Conservation (phyloP, 2,329 filamentous ascomycete genomes). For the Bipolaris oryzae region DNA sequence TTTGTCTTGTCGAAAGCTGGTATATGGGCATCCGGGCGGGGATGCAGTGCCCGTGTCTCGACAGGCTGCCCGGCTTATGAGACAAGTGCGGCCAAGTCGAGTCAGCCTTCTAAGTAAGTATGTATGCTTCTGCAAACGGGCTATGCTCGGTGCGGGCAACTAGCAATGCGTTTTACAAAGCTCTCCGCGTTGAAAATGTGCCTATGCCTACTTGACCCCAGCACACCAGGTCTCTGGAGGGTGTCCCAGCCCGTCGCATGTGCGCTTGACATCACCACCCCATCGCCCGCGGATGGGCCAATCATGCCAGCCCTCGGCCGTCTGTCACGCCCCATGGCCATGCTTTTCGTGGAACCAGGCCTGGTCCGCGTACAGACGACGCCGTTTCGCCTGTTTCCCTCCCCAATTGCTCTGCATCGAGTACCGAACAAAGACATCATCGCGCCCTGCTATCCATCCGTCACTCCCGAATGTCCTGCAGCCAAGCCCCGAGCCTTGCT, state of each 20-base stretch:
- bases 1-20: slow-evolving; percentile 2
- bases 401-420: not conserved
- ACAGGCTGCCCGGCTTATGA: slow-evolving; percentile 1
- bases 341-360: not conserved
- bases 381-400: not conserved
- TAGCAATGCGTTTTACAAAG: slow-evolving; percentile 28
- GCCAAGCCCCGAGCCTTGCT: slow-evolving; percentile 19
- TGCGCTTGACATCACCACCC: slow-evolving; percentile 38
- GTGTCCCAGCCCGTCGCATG: slow-evolving; percentile 30
- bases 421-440: slow-evolving; percentile 14
- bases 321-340: not conserved
- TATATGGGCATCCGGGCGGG: not conserved
- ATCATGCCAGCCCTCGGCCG: not conserved
- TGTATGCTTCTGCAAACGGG: slow-evolving; percentile 14
- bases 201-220: slow-evolving; percentile 37
- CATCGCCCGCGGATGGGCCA: not conserved
- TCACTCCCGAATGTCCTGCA: slow-evolving; percentile 16
- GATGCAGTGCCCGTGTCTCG: slow-evolving; percentile 1
- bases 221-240: slow-evolving; percentile 25
- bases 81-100: slow-evolving; percentile 7
- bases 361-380: slow-evolving; percentile 5
- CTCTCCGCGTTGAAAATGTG: slow-evolving; percentile 28
- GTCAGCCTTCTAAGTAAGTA: slow-evolving; percentile 8
- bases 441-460: slow-evolving; percentile 10
- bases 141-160: slow-evolving; percentile 11